Evolutionary conservation across 192 early-diverging fungal genomes (phyloP).

Genomic region (Linnemannia exigua): DNA sequence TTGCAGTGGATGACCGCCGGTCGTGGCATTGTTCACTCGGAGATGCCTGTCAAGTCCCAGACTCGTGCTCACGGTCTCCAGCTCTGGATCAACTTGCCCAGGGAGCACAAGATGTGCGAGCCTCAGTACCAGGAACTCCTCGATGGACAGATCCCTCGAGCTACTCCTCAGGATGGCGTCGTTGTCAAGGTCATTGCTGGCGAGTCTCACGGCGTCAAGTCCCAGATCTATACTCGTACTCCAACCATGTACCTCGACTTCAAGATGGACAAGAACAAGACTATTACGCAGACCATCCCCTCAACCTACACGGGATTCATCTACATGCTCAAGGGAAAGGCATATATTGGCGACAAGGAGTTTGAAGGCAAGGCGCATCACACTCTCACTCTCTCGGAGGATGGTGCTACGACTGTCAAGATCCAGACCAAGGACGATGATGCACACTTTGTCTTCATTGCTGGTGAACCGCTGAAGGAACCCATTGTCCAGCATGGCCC

Average conservation of each 20-base stretch:
- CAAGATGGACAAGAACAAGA: constrained; percentile 34
- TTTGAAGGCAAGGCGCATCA: constrained; percentile 25
- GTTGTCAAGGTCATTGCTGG: constrained; percentile 49
- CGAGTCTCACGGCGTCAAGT: constrained; percentile 33
- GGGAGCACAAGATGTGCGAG: constrained; percentile 68
- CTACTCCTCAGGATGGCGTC: constrained; percentile 25
- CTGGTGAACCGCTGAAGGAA: constrained; percentile 65
- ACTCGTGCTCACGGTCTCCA: constrained; percentile 65
- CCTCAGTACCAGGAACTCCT: constrained; percentile 62
- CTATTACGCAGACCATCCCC: constrained; percentile 38
- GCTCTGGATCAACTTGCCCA: constrained; percentile 80
- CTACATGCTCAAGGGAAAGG: constrained; percentile 44
- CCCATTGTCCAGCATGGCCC: constrained; percentile 72
- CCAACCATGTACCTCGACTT: constrained; percentile 54
- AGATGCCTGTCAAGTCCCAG: constrained; percentile 61
- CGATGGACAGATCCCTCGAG: constrained; percentile 48
- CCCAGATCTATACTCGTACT: constrained; percentile 29
- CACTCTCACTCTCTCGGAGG: constrained; percentile 37
- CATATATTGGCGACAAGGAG: constrained; percentile 34
- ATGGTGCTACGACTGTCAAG: constrained; percentile 33
- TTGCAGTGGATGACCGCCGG: constrained; percentile 83
- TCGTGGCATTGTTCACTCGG: constrained; percentile 74
- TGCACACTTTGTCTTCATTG: constrained; percentile 55
- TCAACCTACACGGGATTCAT: constrained; percentile 48
- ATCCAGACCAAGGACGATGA: constrained; percentile 46